Evolutionary conservation across 768 basidiomycete genomes (phyloP), one percentile per base, ranked within the genome.

Genomic region (Pisolithus tinctorius): DNA sequence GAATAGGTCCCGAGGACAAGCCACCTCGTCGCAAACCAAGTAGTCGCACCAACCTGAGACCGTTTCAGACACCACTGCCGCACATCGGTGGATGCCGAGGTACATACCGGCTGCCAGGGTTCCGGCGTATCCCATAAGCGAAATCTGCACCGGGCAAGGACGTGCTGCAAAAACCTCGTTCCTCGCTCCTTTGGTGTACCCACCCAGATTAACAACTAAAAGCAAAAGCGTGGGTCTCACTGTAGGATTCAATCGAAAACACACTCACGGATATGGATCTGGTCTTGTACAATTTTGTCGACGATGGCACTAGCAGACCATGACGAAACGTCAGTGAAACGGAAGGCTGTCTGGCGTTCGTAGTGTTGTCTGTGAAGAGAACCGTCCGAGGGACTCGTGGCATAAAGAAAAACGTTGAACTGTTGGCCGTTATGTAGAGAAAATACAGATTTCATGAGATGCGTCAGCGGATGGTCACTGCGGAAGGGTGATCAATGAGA

Each of bases 111-210:
- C 70, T 47, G 62, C 70, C 9, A 77, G 55, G 4, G 77, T 77
- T 14, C 78, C 76, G 4, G 78, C 77, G 47, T 74, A 79, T 16
- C 77, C 77, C 70, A 79, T 77, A 17, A 75, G 58, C 36, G 74
- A 74, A 47, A 78, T 64, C 58, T 79, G 77, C 9, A 79, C 60
- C 3, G 77, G 78, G 45, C 70, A 69, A 14, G 75, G 73, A 25
- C 77, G 68, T 1, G 71, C 74, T 13, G 78, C 78, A 43, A 79
- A 79, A 16, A 79, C 69, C 47, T 79, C 77, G 51, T 79, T 79
- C 50, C 71, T 61, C 2, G 77, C 72, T 14, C 76, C 78, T 58
- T 76, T 79, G 29, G 77, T 79, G 53, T 79, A 79, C 9, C 77
- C 77, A 4, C 71, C 74, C 2, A 75, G 58, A 51, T 76, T 75